Evolutionary conservation across 306 rosid species (phyloP).

Genomic region (Ammopiptanthus mongolicus): DNA sequence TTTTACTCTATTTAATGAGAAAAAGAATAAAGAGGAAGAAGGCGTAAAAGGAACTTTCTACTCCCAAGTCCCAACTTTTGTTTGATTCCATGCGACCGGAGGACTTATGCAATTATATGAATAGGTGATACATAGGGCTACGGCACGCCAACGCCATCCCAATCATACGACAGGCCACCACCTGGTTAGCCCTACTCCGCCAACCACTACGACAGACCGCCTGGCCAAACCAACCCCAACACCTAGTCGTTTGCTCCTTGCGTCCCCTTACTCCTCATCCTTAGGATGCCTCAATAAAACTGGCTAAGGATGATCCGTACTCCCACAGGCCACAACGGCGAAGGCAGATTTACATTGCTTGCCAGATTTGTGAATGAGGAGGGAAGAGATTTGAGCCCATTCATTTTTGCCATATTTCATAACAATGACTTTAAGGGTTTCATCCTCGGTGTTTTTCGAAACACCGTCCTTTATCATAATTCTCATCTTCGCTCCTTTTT

Average conservation of each 20-base stretch:
- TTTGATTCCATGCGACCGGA: background rate
- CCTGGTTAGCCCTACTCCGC: no score
- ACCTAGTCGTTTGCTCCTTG: no score
- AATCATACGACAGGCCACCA: no score
- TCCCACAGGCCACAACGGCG: no score
- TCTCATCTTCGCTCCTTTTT: conserved; percentile 71
- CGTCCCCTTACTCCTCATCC: no score
- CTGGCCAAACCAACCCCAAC: no score
- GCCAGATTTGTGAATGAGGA: conserved; percentile 87
- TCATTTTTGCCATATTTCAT: conserved; percentile 94
- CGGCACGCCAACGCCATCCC: no score
- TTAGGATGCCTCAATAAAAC: no score
- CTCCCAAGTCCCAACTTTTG: background rate
- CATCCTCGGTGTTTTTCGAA: conserved; percentile 98
- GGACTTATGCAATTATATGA: no score
- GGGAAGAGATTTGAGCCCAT: conserved; percentile 96
- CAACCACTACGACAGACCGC: no score
- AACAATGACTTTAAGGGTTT: conserved; percentile 90
- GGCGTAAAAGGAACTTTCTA: background rate
- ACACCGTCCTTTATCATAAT: conserved; percentile 96
- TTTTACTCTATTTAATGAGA: background rate
- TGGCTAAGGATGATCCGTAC: no score
- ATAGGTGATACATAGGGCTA: no score
- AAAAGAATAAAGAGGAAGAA: background rate
- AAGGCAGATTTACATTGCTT: conserved; percentile 93